Evolutionary conservation across 257 asterid species (phyloP), one percentile per base, ranked within the genome.

Genomic region (Solanum bukasovii): DNA sequence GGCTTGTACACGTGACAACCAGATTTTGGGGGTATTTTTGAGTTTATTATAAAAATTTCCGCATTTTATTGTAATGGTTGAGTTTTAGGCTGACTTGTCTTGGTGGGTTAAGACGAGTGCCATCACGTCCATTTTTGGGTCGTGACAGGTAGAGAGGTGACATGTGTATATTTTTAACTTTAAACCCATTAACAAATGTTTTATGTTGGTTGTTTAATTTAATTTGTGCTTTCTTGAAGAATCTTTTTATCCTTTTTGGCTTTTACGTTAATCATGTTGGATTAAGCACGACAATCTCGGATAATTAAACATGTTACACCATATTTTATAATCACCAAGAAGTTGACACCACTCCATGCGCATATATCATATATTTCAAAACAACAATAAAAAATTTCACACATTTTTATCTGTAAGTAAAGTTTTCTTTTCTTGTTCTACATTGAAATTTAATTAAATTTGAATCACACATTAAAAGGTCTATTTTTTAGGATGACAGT

Each of bases 281-380:
- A 89, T 86, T 87, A 89, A 56, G 86, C 87, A 91, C 91, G 91
- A 91, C 92, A 88, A 87, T 89, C 59, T 37, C 33, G 85, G 86
- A 37, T 46, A 44, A 79, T 79, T 44, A 37, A 67, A 87, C 73
- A 61, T 61, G 46, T 40, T 46, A 74, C 52, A 34, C 4, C 3
- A 18, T 74, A 59, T 84, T 85, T 65, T 9, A 25, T 79, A 46
- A 18, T 46, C 85, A 81, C 85, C 70, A 46, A 40, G 9, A 79
- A 85, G 90, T 83, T 46, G 75, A 5, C 74, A 85, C 88, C 88
- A 44, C 46, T 25, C 84, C 40, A 56, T 73, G 85, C 84, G 68
- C 12, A 46, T 71, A 34, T 71, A 71, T 23, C 38, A 37, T 75
- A 37, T 23, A 11, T 75, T 23, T 38, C 49, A 74, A 33, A 72